Evolutionary conservation across 176 grass and related monocot genomes (phyloP), one percentile per base, ranked within the genome.

Genomic region (Carex pumila): DNA sequence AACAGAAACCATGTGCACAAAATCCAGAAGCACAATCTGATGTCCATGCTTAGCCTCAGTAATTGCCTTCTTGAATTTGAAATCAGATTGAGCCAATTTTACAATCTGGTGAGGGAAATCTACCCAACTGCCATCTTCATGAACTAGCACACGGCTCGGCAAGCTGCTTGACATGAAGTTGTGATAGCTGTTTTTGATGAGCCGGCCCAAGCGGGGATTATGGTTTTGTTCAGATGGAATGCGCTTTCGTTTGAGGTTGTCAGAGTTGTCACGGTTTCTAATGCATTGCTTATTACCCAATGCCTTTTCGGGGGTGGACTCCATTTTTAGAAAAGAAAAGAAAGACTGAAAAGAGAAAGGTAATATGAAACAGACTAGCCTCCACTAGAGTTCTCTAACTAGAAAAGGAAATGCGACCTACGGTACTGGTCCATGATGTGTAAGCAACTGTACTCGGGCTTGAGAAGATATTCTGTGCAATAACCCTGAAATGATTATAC

Each of bases 1-100:
- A 41, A 93, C 63, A 57, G 85, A 92, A 29, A 92, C 81, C 96
- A 99, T 95, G 79, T 92, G 86, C 3, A 92, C 90, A 66, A 99
- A 99, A 75, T 99, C 97, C 57, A 99, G 85, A 78, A 99, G 89
- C 61, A 89, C 81, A 19, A 90, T 73, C 29, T 90, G 83, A 84
- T 73, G 81, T 80, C 86, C 60, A 80, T 85, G 85, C 47, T 45
- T 56, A n/a, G 84, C 84, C 88, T 99, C 88, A 66, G 88, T 94
- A 75, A 99, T 96, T 68, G 83, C 61, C 77, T 89, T 99, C 86
- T 89, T 95, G 66, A 45, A 87, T 55, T 58, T 84, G 87, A 96
- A 99, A 87, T 94, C 87, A 71, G 49, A 63, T 85, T 80, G 83
- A 61, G 88, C 88, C 87, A 89, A 66, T 69, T 80, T 92, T 53